Conservation (phyloP, 2,329 filamentous ascomycete genomes). For the Macrophomina pseudophaseolina region DNA sequence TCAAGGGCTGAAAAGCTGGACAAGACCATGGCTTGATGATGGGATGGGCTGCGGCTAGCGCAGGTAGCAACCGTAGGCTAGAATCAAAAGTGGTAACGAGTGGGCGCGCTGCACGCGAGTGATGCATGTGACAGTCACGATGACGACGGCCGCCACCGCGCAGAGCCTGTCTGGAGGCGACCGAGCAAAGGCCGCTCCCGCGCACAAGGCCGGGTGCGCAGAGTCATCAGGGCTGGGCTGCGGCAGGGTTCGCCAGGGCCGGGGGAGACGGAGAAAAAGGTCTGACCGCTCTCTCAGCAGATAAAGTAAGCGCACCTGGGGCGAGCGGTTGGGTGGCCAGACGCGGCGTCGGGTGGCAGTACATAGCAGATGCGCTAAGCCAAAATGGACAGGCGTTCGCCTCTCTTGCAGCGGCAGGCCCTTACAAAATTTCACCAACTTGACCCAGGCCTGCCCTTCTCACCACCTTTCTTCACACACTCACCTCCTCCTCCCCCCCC, state of each 20-base stretch:
- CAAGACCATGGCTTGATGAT: constrained; percentile 44
- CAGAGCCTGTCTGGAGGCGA: constrained; percentile 7
- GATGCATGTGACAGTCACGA: constrained; percentile 12
- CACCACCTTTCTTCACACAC: constrained; percentile 27
- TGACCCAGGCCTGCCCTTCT: constrained; percentile 29
- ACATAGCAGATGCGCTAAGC: constrained; percentile 13
- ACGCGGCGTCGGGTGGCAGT: constrained; percentile 17
- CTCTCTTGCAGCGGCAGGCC: constrained; percentile 19
- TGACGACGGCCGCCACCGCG: constrained; percentile 15
- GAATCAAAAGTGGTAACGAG: constrained; percentile 2
- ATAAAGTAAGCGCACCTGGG: constrained; percentile 3
- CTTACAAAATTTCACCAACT: constrained; percentile 27
- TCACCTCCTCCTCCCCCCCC: constrained; percentile 31
- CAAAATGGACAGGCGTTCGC: constrained; percentile 18
- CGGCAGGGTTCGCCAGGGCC: neutral
- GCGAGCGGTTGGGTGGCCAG: constrained; percentile 4
- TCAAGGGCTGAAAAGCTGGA: constrained; percentile 30
- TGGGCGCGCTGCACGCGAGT: constrained; percentile 10
- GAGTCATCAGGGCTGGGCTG: neutral
- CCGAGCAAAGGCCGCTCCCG: constrained; percentile 19
- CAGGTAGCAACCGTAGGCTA: constrained; percentile 19
- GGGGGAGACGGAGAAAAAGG: neutral
- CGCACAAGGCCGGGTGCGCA: constrained; percentile 12
- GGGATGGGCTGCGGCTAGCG: constrained; percentile 22
- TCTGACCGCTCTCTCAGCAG: constrained; percentile 7